Conservation (phyloP, 2,329 filamentous ascomycete species). For the Ophiognomonia clavigignenti-juglandacearum region DNA sequence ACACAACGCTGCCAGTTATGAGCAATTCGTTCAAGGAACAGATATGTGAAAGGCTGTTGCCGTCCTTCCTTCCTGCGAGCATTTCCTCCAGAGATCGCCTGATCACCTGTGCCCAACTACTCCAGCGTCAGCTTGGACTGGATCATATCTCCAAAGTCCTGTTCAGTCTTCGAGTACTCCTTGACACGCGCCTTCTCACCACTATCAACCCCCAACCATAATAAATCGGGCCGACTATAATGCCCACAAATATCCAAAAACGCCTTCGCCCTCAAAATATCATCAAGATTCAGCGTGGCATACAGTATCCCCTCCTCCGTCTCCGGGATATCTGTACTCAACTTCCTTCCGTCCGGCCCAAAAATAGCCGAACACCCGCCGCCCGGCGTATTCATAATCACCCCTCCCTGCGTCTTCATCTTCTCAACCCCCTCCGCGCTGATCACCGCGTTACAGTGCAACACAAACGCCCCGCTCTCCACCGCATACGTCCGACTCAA, state of each 20-base stretch:
- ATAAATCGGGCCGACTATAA: slow-evolving; percentile 10
- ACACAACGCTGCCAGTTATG: no score
- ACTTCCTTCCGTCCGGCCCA: slow-evolving; percentile 18
- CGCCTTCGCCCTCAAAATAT: slow-evolving; percentile 5
- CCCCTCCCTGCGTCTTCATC: background rate
- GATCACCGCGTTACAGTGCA: slow-evolving; percentile 43
- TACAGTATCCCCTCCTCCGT: slow-evolving; percentile 7
- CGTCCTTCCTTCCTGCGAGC: no score
- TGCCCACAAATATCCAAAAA: slow-evolving; percentile 9
- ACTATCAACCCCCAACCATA: slow-evolving; percentile 21
- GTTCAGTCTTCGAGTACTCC: no score
- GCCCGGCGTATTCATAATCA: slow-evolving; percentile 17
- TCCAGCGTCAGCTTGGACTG: no score
- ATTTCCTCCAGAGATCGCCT: no score
- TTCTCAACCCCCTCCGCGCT: slow-evolving; percentile 2
- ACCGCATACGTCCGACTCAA: slow-evolving; percentile 52
- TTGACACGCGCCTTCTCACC: slow-evolving; percentile 20
- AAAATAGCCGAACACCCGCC: slow-evolving; percentile 20
- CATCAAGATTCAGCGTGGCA: slow-evolving; percentile 5
- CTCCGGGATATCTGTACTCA: slow-evolving; percentile 15
- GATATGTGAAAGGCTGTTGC: no score
- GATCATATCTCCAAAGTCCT: no score
- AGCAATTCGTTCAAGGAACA: no score
- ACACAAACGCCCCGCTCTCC: slow-evolving; percentile 49
- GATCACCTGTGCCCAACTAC: no score